A percentile compares a stretch with the other conserved stretches of the same genome.
Conservation (phyloP, 805 yeast species). For the Saccharomyces mikatae region DNA sequence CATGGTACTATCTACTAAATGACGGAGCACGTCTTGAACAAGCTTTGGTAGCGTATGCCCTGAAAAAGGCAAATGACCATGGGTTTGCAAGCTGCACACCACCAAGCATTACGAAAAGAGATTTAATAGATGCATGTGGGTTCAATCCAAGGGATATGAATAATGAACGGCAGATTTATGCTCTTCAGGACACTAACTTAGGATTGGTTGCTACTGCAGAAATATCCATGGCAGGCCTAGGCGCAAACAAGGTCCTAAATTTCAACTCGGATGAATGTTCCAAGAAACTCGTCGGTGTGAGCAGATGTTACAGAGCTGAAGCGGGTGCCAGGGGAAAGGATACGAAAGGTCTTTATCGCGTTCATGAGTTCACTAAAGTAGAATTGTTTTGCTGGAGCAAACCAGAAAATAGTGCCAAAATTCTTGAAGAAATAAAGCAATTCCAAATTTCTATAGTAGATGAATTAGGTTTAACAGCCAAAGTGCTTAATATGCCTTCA, state of each 20-base stretch:
- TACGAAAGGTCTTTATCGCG: conserved; percentile 85
- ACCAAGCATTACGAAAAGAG: conserved; percentile 76
- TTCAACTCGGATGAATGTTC: conserved; percentile 39
- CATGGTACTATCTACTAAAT: conserved; percentile 78
- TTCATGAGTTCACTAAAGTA: conserved; percentile 93
- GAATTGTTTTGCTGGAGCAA: conserved; percentile 76
- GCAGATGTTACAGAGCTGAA: conserved; percentile 87
- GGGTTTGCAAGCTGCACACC: conserved; percentile 73
- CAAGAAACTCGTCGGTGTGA: conserved; percentile 61
- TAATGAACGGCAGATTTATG: conserved; percentile 78
- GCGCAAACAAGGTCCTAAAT: conserved; percentile 43
- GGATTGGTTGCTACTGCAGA: conserved; percentile 93
- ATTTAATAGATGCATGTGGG: conserved; percentile 82
- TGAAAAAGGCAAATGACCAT: conserved; percentile 51
- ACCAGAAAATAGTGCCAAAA: conserved; percentile 37
- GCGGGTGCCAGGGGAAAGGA: conserved; percentile 96
- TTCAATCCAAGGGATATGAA: conserved; percentile 87
- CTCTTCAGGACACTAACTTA: conserved; percentile 43
- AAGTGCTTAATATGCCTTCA: conserved; percentile 81
- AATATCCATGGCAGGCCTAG: conserved; percentile 81
- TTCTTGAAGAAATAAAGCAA: conserved; percentile 51
- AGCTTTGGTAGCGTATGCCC: conserved; percentile 76
- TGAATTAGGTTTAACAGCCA: conserved; percentile 69
- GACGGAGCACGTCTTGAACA: conserved; percentile 87
- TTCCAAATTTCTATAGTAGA: conserved; percentile 59